These are phyloP conservation scores for Heterobasidion occidentale DNA, from an alignment of 1,284 basidiomycete genomes.

Conservation along the genomic window DNA sequence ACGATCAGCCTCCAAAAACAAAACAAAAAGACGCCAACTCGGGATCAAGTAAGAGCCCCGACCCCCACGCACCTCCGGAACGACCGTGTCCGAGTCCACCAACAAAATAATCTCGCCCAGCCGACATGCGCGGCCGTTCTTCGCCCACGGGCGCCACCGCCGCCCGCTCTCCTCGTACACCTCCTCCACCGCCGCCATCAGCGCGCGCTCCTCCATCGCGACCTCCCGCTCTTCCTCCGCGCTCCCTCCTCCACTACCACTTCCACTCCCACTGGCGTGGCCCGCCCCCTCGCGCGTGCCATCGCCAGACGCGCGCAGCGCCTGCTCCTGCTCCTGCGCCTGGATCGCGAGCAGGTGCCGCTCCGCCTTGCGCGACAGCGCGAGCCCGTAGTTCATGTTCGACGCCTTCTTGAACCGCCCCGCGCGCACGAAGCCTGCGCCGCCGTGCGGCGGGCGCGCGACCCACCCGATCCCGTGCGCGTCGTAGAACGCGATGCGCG, in stretches of 20 bases:
- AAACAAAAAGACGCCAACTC: neutral
- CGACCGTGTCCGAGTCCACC: slow-evolving; percentile 49
- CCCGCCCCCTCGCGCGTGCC: too few relatives aligned
- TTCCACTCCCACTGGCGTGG: slow-evolving; percentile 7
- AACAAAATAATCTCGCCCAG: slow-evolving; percentile 37
- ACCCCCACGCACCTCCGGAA: slow-evolving; percentile 30
- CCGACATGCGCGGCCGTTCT: slow-evolving; percentile 29
- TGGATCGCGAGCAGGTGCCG: slow-evolving; percentile 42
- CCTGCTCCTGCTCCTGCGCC: slow-evolving; percentile 17
- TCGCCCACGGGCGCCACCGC: slow-evolving; percentile 32
- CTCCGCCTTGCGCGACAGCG: slow-evolving; percentile 68
- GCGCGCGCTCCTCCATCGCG: slow-evolving; percentile 28
- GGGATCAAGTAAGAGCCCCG: neutral
- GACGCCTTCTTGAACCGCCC: slow-evolving; percentile 88
- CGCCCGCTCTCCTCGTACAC: slow-evolving; percentile 29
- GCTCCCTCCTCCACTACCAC: slow-evolving; percentile 19
- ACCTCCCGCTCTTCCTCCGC: slow-evolving; percentile 19
- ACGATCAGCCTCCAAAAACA: neutral
- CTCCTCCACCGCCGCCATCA: slow-evolving; percentile 33
- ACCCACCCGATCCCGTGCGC: slow-evolving; percentile 81
- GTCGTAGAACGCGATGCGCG: slow-evolving; percentile 68
- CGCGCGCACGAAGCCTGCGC: slow-evolving; percentile 54
- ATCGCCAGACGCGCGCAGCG: slow-evolving; percentile 3
- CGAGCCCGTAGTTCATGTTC: slow-evolving; percentile 83
- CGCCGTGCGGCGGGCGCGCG: slow-evolving; percentile 62